Base-by-base conservation (phyloP, 1,284 basidiomycete species). In the Apiotrichum gamsii region DNA sequence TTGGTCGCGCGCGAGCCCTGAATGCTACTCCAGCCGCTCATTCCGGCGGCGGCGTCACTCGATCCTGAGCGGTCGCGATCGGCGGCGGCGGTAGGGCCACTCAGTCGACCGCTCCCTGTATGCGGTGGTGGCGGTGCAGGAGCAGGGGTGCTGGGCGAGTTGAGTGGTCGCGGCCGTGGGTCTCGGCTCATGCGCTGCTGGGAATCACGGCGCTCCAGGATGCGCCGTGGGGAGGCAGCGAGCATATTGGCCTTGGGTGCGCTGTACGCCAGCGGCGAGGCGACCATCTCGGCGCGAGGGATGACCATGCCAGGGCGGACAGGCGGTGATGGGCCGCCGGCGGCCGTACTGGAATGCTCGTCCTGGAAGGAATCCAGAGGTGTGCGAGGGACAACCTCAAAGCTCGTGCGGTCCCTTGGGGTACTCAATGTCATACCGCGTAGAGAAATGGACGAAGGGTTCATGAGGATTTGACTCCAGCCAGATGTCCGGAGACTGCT, bases 391-490 rank as follows among this genome's bases (percentile, higher is more conserved):
- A 28, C 25, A 9, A 60, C 23, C 14, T 69, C 66, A 23, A 64
- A 65, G 15, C 59, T 61, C 10, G 54, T 47, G 15, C 64, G 52
- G 25, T 68, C 63, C 39, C 57, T 54, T 8, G 64, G 65, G 4
- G 64, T 69, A n/a, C n/a, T n/a, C 18, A 64, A 45, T 4, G 60
- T 54, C 31, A 60, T 61, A 13, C 63, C 56, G 14, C 56, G 47
- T 10, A 61, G 43, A n/a, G 59, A 61, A 34, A 63, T 60, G 14
- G 56, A 56, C 9, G 65, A 66, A 3, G 59, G 57, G 39, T 62
- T 65, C 54, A 56, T 56, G 23, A 68, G 53, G 32, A 69, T 63
- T 41, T 68, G 64, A 11, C 62, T 64, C 62, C 62, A 69, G 4
- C 65, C 64, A 5, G 65, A 66, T n/a, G 54, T 61, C 13, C 61